Conservation (phyloP, 2,329 filamentous ascomycete species). For the Nakataea oryzae region DNA sequence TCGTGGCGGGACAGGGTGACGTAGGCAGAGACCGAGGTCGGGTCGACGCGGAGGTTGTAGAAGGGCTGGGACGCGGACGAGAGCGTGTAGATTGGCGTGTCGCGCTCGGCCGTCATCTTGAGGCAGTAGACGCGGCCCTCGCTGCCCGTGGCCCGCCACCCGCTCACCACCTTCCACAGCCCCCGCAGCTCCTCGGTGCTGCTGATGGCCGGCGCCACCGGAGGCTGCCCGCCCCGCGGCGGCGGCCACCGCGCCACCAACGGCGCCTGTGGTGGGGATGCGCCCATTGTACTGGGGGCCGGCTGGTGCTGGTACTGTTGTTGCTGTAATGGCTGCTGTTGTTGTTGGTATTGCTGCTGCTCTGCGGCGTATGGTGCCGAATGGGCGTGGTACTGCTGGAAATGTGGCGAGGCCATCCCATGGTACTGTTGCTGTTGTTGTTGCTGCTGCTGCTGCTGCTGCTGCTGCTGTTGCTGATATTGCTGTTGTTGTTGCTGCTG, state of each 20-base stretch:
- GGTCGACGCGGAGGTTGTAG: conserved; percentile 55
- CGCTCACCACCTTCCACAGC: conserved; percentile 61
- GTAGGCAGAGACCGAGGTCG: conserved; percentile 52
- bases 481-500: too few species aligned
- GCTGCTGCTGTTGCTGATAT: conserved; percentile 1
- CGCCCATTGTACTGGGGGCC: neutral
- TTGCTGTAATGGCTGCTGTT: neutral
- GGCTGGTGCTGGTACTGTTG: neutral
- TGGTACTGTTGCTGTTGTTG: conserved; percentile 3
- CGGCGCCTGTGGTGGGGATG: neutral
- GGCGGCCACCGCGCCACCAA: conserved; percentile 8
- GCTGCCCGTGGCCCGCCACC: conserved; percentile 51
- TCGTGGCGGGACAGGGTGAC: conserved; percentile 50
- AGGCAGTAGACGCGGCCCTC: conserved; percentile 52
- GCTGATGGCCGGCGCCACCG: conserved; percentile 36
- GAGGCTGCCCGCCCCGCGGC: conserved; percentile 26
- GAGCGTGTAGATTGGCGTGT: conserved; percentile 57
- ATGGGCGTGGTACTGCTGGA: neutral
- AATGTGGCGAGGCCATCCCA: neutral
- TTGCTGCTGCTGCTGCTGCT: conserved; percentile 2
- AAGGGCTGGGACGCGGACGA: conserved; percentile 53
- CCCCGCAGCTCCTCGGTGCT: conserved; percentile 52
- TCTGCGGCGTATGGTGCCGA: conserved; percentile 4
- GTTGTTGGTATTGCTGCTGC: neutral
- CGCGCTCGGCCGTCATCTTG: conserved; percentile 41